phyloP scores from a whole-genome alignment of 441 rosid species.

The Gossypium lobatum region DNA sequence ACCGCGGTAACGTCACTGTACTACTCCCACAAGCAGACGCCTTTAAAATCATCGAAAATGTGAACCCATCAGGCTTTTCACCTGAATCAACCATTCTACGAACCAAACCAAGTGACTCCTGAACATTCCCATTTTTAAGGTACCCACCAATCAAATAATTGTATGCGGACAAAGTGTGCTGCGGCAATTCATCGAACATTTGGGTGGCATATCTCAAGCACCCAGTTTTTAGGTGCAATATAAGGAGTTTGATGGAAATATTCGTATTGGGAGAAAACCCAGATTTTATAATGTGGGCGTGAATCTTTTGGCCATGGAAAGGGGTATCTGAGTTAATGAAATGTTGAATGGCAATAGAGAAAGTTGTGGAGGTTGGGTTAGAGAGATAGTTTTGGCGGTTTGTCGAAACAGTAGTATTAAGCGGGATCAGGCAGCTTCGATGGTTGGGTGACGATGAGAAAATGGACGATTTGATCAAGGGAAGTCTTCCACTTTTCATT shows the following conservation, averaged over 20 bases:
- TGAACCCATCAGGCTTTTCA: slow-evolving; percentile 63
- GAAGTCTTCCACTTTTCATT: slow-evolving; percentile 25
- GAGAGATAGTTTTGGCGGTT: slow-evolving; percentile 13
- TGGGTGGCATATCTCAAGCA: slow-evolving; percentile 52
- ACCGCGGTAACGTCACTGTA: slow-evolving; percentile 22
- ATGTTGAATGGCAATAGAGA: slow-evolving; percentile 54
- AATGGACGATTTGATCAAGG: slow-evolving; percentile 7
- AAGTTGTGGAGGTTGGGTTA: slow-evolving; percentile 22
- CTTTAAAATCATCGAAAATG: slow-evolving; percentile 77
- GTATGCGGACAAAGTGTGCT: slow-evolving; percentile 62
- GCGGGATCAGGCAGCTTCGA: not conserved
- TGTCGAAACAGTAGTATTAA: slow-evolving; percentile 14
- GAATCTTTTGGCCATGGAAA: slow-evolving; percentile 53
- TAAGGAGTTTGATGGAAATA: slow-evolving; percentile 61
- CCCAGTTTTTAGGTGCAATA: slow-evolving; percentile 47
- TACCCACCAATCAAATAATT: slow-evolving; percentile 73
- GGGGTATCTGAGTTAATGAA: slow-evolving; percentile 60
- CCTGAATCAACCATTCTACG: slow-evolving; percentile 44
- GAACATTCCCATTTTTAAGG: slow-evolving; percentile 36
- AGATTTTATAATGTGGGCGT: slow-evolving; percentile 52
- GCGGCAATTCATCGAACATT: slow-evolving; percentile 71
- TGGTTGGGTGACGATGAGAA: slow-evolving; percentile 15
- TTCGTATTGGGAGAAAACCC: slow-evolving; percentile 52
- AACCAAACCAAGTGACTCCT: slow-evolving; percentile 36
- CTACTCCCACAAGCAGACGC: slow-evolving; percentile 41